phyloP scores from a whole-genome alignment of 140 eudicot genomes.

The Cichorium intybus region DNA sequence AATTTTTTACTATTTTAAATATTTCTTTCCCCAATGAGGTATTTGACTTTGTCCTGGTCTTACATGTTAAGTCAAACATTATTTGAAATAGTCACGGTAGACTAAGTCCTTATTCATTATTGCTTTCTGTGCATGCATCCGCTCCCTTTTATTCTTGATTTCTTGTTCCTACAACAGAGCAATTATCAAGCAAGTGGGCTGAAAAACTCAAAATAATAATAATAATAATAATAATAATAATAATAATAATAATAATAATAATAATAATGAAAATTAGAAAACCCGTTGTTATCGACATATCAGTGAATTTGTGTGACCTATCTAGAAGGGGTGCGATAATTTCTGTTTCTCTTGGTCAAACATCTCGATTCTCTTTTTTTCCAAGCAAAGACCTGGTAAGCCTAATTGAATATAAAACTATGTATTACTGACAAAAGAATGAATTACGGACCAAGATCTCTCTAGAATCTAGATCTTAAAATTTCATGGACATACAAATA shows the following conservation, averaged over 20 bases:
- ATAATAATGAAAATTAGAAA: background rate
- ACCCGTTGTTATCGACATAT: background rate
- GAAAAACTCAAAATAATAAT: too few species aligned
- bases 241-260: too few species aligned
- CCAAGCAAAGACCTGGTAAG: background rate
- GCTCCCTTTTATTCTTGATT: background rate
- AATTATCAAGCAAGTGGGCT: background rate
- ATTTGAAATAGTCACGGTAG: constrained; percentile 18
- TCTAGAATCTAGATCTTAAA: background rate
- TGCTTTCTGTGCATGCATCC: constrained; percentile 9
- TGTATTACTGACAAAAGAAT: background rate
- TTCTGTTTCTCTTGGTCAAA: constrained; percentile 1
- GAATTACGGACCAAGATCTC: background rate
- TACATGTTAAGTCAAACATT: constrained; percentile 14
- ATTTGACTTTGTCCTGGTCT: constrained; percentile 23
- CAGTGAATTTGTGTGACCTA: background rate
- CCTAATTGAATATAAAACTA: background rate
- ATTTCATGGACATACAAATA: background rate
- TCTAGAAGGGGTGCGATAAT: background rate
- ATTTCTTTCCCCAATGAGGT: background rate
- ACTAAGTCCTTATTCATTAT: constrained; percentile 17
- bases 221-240: too few species aligned
- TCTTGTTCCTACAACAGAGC: background rate
- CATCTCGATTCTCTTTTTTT: background rate
- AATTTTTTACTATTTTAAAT: background rate